Evolutionary conservation across 805 yeast genomes (phyloP).

Genomic region (Wickerhamomyces alni): DNA sequence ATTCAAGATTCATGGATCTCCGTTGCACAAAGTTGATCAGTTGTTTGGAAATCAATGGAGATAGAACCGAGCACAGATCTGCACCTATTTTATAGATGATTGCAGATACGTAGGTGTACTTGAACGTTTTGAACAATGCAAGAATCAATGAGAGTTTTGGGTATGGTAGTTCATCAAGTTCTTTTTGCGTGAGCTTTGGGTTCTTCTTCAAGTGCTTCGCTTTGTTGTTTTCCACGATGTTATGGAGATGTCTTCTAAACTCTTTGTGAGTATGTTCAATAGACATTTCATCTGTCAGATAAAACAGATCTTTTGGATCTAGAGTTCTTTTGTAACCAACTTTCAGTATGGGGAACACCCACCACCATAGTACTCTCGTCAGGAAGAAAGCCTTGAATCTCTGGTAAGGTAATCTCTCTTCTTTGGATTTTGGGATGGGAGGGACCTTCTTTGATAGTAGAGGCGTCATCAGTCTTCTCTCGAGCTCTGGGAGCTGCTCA

Average conservation of each 20-base stretch:
- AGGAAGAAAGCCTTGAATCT: slow-evolving; percentile 31
- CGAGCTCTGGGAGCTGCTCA: slow-evolving; percentile 19
- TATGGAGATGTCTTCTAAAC: slow-evolving; percentile 31
- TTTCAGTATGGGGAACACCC: slow-evolving; percentile 58
- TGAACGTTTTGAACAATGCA: slow-evolving; percentile 46
- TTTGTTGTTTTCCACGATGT: slow-evolving; percentile 27
- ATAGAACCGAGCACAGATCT: slow-evolving; percentile 43
- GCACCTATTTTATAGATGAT: slow-evolving; percentile 37
- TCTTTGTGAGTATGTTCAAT: slow-evolving; percentile 34
- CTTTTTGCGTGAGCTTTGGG: slow-evolving; percentile 32
- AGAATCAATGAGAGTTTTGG: slow-evolving; percentile 31
- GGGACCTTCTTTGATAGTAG: slow-evolving; percentile 38
- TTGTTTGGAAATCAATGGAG: slow-evolving; percentile 49
- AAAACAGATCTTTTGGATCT: slow-evolving; percentile 54
- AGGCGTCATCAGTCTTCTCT: slow-evolving; percentile 29
- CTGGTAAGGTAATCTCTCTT: slow-evolving; percentile 45
- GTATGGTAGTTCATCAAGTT: slow-evolving; percentile 37
- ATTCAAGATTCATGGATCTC: slow-evolving; percentile 32
- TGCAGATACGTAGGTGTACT: slow-evolving; percentile 35
- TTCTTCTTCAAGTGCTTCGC: slow-evolving; percentile 24
- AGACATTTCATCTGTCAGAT: slow-evolving; percentile 35
- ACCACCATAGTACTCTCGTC: slow-evolving; percentile 49
- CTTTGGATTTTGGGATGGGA: slow-evolving; percentile 40
- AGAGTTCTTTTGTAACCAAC: slow-evolving; percentile 71
- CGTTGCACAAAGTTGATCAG: slow-evolving; percentile 49